Evolutionary conservation across 768 basidiomycete genomes (phyloP).

Genomic region (Agrocybe praecox): DNA sequence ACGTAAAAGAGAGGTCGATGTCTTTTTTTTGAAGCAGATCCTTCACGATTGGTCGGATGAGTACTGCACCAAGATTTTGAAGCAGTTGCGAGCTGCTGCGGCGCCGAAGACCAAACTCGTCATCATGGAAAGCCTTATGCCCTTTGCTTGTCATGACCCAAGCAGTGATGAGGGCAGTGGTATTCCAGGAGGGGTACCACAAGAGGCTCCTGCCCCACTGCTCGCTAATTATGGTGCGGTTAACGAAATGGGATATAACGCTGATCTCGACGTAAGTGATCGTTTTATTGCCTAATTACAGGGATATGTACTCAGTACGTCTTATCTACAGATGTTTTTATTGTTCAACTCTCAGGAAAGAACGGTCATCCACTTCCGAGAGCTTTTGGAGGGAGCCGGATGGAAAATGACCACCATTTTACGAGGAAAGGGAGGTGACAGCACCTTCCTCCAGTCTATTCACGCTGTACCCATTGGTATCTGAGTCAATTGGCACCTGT

Average conservation of each 20-base stretch:
- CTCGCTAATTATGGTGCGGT: conserved; percentile 40
- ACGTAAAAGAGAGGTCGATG: conserved; percentile 35
- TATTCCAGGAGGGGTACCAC: conserved; percentile 23
- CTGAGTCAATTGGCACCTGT: too few species aligned
- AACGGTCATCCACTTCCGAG: conserved; percentile 31
- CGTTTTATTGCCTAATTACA: too few species aligned
- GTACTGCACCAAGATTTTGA: conserved; percentile 36
- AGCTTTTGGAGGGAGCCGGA: conserved; percentile 29
- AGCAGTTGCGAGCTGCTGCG: conserved; percentile 37
- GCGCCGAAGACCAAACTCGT: conserved; percentile 37
- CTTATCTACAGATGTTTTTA: conserved; percentile 37
- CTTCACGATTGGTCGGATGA: conserved; percentile 69
- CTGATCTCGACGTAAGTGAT: conserved; percentile 38
- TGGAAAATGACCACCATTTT: conserved; percentile 20
- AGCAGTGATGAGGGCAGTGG: conserved; percentile 13
- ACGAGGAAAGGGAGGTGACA: neutral
- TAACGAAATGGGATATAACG: conserved; percentile 35
- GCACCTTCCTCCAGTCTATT: neutral
- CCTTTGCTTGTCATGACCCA: conserved; percentile 34
- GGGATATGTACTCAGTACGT: too few species aligned
- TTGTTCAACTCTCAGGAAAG: conserved; percentile 41
- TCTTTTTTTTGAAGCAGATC: conserved; percentile 60
- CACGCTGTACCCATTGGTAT: neutral
- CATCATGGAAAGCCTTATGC: conserved; percentile 42
- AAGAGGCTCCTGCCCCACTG: conserved; percentile 34